These are phyloP conservation scores for Candolleomyces efflorescens DNA, from an alignment of 768 basidiomycete genomes.

Conservation along the genomic window DNA sequence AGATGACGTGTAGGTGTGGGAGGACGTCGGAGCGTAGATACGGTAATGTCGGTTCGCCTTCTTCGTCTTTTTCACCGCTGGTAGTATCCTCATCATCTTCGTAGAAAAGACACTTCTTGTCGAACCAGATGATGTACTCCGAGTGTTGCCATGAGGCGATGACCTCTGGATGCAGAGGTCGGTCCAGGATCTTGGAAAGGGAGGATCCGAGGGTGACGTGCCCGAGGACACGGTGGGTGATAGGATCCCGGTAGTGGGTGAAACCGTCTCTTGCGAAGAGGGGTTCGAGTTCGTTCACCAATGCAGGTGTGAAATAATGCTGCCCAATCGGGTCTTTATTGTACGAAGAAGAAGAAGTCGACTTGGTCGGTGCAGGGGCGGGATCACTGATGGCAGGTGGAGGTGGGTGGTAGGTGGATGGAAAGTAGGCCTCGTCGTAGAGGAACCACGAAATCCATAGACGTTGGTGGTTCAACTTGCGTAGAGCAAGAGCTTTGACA, in stretches of 20 bases:
- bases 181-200: slow-evolving; percentile 28
- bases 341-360: too few species aligned
- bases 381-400: too few species aligned
- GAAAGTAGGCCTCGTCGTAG: slow-evolving; percentile 17
- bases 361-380: too few species aligned
- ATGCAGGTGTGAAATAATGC: slow-evolving; percentile 1
- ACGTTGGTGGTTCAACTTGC: slow-evolving; percentile 58
- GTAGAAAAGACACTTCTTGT: slow-evolving; percentile 15
- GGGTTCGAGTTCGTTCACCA: slow-evolving; percentile 5
- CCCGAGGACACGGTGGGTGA: slow-evolving; percentile 33
- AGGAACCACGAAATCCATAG: slow-evolving; percentile 47
- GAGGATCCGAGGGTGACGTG: slow-evolving; percentile 49
- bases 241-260: slow-evolving; percentile 32
- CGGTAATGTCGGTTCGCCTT: slow-evolving; percentile 3
- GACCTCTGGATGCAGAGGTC: slow-evolving; percentile 24
- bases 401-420: too few species aligned
- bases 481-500: slow-evolving; percentile 53
- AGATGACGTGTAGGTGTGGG: slow-evolving; percentile 37
- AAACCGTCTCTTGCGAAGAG: slow-evolving; percentile 30
- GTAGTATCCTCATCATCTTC: neutral
- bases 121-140: slow-evolving; percentile 57
- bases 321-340: neutral
- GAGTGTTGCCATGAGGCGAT: slow-evolving; percentile 33
- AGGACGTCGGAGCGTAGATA: neutral
- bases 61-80: neutral